Evolutionary conservation across 305 asterid species (phyloP).

Genomic region (Petunia hybrid): DNA sequence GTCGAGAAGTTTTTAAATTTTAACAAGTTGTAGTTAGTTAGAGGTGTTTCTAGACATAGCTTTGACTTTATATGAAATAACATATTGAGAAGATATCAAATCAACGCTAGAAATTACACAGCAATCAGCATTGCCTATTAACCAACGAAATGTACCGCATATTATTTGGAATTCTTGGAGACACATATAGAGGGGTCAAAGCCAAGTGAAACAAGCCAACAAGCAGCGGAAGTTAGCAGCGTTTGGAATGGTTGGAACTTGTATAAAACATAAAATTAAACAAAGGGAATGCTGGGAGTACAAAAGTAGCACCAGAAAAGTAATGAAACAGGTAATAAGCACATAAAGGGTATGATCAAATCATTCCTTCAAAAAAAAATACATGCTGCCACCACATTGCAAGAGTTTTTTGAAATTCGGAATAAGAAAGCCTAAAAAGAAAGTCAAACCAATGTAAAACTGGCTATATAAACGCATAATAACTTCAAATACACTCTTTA

Average conservation of each 20-base stretch:
- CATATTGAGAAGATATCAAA: not conserved
- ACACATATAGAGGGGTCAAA: conserved; percentile 10
- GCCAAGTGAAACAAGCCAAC: conserved; percentile 17
- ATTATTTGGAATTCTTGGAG: conserved; percentile 13
- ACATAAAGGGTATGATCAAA: not conserved
- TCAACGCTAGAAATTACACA: not conserved
- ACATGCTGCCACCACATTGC: not conserved
- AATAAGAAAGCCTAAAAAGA: conserved; percentile 7
- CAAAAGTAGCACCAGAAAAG: conserved; percentile 8
- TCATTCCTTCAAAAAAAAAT: not conserved
- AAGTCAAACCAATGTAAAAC: conserved; percentile 6
- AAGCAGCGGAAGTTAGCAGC: conserved; percentile 17
- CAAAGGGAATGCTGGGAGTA: not conserved
- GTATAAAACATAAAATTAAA: not conserved
- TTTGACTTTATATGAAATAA: conserved; percentile 13
- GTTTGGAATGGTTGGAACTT: conserved; percentile 23
- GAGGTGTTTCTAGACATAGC: not conserved
- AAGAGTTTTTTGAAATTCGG: conserved; percentile 15
- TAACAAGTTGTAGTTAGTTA: conserved; percentile 14
- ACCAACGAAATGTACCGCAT: not conserved
- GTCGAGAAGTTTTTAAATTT: not conserved
- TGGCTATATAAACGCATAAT: not conserved
- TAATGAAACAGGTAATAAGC: conserved; percentile 14
- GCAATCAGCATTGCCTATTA: not conserved
- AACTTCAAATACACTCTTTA: conserved; percentile 25